These are phyloP conservation scores for Oenanthe javanica DNA, from an alignment of 140 eudicot species.

Conservation along the genomic window DNA sequence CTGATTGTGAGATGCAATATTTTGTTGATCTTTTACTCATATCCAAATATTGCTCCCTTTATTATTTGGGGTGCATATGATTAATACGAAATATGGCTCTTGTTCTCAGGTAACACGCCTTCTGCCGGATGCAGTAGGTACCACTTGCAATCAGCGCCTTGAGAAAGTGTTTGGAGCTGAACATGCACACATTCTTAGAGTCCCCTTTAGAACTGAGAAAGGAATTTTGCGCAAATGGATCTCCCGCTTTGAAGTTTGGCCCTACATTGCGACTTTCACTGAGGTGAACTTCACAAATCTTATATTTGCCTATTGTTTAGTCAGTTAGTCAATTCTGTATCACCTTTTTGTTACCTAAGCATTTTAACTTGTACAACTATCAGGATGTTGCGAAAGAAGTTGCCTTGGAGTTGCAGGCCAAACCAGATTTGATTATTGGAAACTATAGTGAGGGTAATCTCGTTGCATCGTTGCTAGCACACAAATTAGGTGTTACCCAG, in stretches of 20 bases:
- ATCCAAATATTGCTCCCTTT: no score
- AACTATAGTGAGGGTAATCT: slow-evolving; percentile 94
- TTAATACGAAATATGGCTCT: slow-evolving; percentile 1
- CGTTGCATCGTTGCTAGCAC: slow-evolving; percentile 91
- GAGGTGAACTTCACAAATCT: slow-evolving; percentile 36
- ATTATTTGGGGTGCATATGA: not conserved
- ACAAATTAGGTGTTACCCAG: slow-evolving; percentile 91
- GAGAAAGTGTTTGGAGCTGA: slow-evolving; percentile 86
- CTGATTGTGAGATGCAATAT: slow-evolving; percentile 47
- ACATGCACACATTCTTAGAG: slow-evolving; percentile 78
- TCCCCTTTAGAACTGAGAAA: slow-evolving; percentile 85
- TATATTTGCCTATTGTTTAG: not conserved
- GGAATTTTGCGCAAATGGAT: slow-evolving; percentile 93
- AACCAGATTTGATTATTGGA: slow-evolving; percentile 90
- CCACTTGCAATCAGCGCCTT: slow-evolving; percentile 88
- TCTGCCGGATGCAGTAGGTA: slow-evolving; percentile 92
- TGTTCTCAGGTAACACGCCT: slow-evolving; percentile 54
- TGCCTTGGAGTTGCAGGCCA: slow-evolving; percentile 63
- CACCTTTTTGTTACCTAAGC: not conserved
- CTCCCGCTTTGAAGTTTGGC: slow-evolving; percentile 98
- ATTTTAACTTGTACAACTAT: not conserved
- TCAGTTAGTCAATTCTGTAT: not conserved
- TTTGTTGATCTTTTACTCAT: not conserved
- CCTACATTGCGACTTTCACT: slow-evolving; percentile 89
- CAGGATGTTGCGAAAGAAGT: slow-evolving; percentile 88